Conservation (phyloP, 805 yeast species). For the Starmerella powellii region DNA sequence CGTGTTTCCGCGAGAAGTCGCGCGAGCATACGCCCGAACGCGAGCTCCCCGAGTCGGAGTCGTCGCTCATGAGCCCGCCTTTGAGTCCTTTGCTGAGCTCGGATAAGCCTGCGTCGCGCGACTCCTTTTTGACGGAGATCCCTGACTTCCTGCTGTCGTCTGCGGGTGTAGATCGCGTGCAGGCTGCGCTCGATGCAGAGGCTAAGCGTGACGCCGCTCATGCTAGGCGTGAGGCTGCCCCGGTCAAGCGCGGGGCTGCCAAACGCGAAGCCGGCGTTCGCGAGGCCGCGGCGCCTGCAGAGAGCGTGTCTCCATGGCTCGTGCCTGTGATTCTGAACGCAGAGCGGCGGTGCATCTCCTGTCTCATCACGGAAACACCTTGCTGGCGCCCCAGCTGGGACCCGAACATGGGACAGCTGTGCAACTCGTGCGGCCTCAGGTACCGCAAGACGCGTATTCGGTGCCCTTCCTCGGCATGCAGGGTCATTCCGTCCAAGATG, state of each 20-base stretch:
- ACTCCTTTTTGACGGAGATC: background rate
- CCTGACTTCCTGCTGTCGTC: no score
- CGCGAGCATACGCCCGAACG: no score
- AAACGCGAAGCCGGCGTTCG: no score
- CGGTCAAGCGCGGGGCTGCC: no score
- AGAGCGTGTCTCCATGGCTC: no score
- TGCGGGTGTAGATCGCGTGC: no score
- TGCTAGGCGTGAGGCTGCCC: no score
- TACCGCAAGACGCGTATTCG: slow-evolving; percentile 90
- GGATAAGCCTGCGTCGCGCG: background rate
- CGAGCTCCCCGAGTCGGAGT: background rate
- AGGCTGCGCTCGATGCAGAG: no score
- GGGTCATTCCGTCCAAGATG: slow-evolving; percentile 89
- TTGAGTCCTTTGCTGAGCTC: slow-evolving; percentile 8
- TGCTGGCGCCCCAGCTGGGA: slow-evolving; percentile 99
- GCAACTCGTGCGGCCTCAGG: slow-evolving; percentile 91
- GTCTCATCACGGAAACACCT: slow-evolving; percentile 83
- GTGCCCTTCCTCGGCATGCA: slow-evolving; percentile 63
- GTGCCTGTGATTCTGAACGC: no score
- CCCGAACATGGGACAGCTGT: slow-evolving; percentile 77
- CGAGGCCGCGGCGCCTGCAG: no score
- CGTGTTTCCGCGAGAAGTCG: no score
- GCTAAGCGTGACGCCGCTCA: no score
- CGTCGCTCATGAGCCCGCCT: slow-evolving; percentile 19
- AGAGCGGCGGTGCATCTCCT: slow-evolving; percentile 52